Conservation (phyloP, 140 eudicot species). For the Senecio squalidus region DNA sequence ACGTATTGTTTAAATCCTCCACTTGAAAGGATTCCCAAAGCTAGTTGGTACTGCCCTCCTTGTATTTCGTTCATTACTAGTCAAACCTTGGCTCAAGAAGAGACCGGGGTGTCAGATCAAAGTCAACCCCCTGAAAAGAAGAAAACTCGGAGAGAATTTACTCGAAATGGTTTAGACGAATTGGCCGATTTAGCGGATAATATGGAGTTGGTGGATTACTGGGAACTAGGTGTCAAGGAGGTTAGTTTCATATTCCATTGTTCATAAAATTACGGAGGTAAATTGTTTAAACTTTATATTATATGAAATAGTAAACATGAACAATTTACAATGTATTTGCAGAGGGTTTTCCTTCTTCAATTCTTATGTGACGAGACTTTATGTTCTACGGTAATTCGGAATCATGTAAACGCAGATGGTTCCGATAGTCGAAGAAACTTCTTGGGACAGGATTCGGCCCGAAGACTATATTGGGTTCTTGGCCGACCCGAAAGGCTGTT, state of each 20-base stretch:
- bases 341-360: conserved; percentile 74
- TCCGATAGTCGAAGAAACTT: conserved; percentile 47
- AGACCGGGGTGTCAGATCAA: conserved; percentile 16
- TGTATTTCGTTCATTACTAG: conserved; percentile 47
- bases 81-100: conserved; percentile 23
- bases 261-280: too few species aligned
- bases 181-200: conserved; percentile 46
- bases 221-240: conserved; percentile 81
- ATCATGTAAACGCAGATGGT: conserved; percentile 38
- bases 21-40: conserved; percentile 79
- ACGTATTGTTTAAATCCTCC: conserved; percentile 91
- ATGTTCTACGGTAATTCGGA: conserved; percentile 48
- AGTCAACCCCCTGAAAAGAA: conserved; percentile 28
- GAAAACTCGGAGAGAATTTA: conserved; percentile 44
- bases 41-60: conserved; percentile 96
- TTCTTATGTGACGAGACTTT: conserved; percentile 76
- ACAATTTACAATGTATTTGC: conserved; percentile 26
- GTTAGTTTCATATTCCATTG: too few species aligned
- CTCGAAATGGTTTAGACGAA: conserved; percentile 42
- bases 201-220: conserved; percentile 69
- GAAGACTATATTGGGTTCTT: conserved; percentile 71
- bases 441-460: conserved; percentile 73
- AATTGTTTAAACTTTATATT: not conserved
- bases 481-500: conserved; percentile 43
- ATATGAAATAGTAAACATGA: not conserved